phyloP scores from a whole-genome alignment of 2,329 filamentous ascomycete genomes.

The Colletotrichum sp. region DNA sequence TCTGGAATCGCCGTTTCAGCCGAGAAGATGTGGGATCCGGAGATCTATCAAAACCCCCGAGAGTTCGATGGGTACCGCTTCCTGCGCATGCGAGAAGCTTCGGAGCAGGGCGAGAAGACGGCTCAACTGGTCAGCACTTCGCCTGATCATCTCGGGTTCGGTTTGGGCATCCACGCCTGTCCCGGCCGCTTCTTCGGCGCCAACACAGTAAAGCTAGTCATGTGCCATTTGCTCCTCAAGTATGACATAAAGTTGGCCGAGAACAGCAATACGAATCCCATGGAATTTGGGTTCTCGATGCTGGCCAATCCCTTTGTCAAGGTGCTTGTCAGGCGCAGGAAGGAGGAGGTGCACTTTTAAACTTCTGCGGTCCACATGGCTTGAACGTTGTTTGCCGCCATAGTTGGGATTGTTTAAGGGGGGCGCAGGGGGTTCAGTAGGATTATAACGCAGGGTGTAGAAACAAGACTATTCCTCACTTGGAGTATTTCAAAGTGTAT shows the following conservation, averaged over 20 bases:
- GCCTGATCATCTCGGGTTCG: conserved; percentile 38
- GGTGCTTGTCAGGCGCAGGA: neutral
- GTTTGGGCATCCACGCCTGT: conserved; percentile 45
- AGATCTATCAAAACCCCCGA: conserved; percentile 27
- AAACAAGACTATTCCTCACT: neutral
- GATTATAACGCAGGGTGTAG: neutral
- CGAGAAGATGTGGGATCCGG: conserved; percentile 25
- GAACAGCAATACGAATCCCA: neutral
- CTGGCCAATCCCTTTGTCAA: neutral
- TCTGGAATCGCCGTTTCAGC: conserved; percentile 22
- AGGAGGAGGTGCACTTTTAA: neutral
- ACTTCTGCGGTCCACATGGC: neutral
- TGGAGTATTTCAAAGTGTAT: neutral
- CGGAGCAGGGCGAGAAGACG: conserved; percentile 25
- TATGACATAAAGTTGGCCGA: conserved; percentile 27
- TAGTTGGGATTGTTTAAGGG: neutral
- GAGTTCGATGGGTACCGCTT: conserved; percentile 33
- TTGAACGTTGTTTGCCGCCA: neutral
- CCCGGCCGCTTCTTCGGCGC: conserved; percentile 48
- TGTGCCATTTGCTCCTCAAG: conserved; percentile 32
- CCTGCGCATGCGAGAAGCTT: conserved; percentile 26
- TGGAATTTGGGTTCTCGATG: conserved; percentile 10
- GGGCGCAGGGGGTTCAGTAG: neutral
- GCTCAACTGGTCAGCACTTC: conserved; percentile 39
- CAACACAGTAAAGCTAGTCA: conserved; percentile 42